phyloP scores from a whole-genome alignment of 257 asterid genomes.

The Solanum chiquidenum region DNA sequence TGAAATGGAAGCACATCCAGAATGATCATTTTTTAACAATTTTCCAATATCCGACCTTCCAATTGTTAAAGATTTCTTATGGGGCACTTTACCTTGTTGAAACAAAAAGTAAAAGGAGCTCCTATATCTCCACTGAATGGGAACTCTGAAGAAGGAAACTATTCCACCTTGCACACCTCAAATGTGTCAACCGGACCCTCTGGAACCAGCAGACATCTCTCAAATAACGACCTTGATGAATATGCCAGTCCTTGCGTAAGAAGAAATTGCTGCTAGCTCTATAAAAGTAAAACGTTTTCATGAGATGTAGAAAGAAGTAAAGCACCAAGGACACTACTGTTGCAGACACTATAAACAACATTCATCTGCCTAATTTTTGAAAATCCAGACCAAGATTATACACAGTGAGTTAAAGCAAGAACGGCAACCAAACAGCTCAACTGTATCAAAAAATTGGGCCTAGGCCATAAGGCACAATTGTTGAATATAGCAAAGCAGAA shows the following conservation, averaged over 20 bases:
- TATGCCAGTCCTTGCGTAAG: neutral
- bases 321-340: neutral
- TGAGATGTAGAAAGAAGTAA: neutral
- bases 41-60: neutral
- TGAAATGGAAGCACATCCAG: neutral
- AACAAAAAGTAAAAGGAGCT: neutral
- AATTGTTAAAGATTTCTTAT: neutral
- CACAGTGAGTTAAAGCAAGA: neutral
- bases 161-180: neutral
- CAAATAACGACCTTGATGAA: neutral
- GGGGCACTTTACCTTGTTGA: neutral
- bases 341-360: neutral
- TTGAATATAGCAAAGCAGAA: neutral
- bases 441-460: neutral
- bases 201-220: neutral
- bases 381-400: neutral
- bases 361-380: neutral
- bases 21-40: neutral
- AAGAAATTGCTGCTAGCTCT: neutral
- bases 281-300: neutral
- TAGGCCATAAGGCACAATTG: neutral
- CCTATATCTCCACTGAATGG: neutral
- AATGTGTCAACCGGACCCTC: neutral
- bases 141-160: neutral
- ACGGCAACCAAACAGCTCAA: neutral